phyloP scores from a whole-genome alignment of 106 monocot species.

The Dendrobium huoshanense region DNA sequence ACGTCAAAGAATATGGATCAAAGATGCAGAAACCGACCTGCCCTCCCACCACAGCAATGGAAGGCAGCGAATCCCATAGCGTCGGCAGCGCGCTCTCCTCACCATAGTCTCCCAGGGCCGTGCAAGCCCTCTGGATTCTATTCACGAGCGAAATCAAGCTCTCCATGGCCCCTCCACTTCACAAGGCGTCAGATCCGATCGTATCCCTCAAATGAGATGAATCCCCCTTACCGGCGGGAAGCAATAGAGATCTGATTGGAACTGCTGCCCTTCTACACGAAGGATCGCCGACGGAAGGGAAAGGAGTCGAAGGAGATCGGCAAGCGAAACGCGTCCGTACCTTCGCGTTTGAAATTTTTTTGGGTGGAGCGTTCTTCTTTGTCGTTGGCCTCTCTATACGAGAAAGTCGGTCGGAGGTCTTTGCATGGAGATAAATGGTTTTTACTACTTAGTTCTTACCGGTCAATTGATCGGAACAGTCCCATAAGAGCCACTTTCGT shows the following conservation, averaged over 20 bases:
- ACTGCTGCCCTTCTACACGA: not conserved
- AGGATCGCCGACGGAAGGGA: not conserved
- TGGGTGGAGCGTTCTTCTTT: not conserved
- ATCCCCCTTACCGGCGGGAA: not conserved
- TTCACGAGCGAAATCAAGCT: conserved; percentile 28
- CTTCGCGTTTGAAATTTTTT: not conserved
- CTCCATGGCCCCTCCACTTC: conserved; percentile 14
- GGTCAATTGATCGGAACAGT: no score
- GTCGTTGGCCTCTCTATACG: no score
- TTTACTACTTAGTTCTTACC: no score
- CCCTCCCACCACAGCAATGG: conserved; percentile 53
- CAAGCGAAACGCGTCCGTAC: not conserved
- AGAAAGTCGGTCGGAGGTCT: no score
- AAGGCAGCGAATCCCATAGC: conserved; percentile 48
- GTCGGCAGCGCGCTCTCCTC: conserved; percentile 46
- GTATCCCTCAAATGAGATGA: not conserved
- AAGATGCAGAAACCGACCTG: conserved; percentile 27
- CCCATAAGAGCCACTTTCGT: no score
- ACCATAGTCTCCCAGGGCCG: conserved; percentile 44
- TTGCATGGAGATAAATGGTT: no score
- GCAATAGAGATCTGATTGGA: not conserved
- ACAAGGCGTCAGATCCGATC: not conserved
- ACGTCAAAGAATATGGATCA: not conserved
- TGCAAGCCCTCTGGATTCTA: conserved; percentile 31
- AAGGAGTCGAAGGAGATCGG: no score